Base-by-base conservation (phyloP, 1,139 yeast species). In the Yamadazyma diddensiae region DNA sequence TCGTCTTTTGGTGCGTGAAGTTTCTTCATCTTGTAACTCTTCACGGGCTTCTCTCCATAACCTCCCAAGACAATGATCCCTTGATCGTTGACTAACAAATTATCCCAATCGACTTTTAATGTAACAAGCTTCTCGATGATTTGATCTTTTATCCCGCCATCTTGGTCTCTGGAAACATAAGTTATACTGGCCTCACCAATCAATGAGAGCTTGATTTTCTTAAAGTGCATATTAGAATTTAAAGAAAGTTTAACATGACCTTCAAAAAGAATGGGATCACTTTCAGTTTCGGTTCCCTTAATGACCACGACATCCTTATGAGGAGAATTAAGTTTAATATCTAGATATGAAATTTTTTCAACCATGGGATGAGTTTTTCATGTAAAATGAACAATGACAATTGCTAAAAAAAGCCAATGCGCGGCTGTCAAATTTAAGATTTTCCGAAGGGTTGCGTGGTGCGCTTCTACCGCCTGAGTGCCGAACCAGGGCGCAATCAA, bases 311-410 rank as follows among this genome's bases (percentile, higher is more conserved):
- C 53, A 52, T 79, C 79, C 36, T 74, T 74, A 49, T 75, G 70
- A 1, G 72, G 69, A 0, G 82, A 63, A 36, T 67, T 68, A 24
- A 81, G 30, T 33, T 50, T 58, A 32, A 65, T 52, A 28, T 63
- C 69, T 34, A 62, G 63, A 13, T 60, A 53, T 5, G 68, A 50
- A 54, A 86, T 70, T 69, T 92, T 92, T 72, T 90, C 92, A 60
- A 92, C 92, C 77, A 97, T 84, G 15, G n/a, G 12, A 9, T 21
- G 12, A n/a, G n/a, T 7, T 5, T 5, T n/a, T 9, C 23, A 6
- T 6, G n/a, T 9, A n/a, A 5, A 7, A n/a, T 21, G 23, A n/a
- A n/a, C 11, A 5, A 7, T 7, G 10, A 7, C 11, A 7, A 5
- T 6, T 6, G 11, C 23, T 21, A 21, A 7, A n/a, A 21, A 7